Percentiles rank a stretch among this genome's conserved stretches.
Conservation (phyloP, 2,329 filamentous ascomycete species). For the Triangularia setosa region DNA sequence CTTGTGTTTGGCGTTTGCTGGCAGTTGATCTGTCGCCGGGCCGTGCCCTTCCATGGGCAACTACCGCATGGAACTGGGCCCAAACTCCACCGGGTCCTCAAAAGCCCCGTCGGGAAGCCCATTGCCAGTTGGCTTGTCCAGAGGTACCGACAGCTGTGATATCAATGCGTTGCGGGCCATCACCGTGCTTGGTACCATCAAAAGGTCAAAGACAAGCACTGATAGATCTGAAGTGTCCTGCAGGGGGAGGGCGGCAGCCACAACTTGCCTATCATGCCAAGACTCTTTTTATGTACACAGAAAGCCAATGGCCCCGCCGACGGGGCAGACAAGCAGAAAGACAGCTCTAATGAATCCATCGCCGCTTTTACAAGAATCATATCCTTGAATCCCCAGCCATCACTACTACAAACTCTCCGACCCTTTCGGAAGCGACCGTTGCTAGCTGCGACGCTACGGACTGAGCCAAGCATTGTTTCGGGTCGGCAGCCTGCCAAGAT, state of each 20-base stretch:
- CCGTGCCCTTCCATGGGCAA: neutral
- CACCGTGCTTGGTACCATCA: neutral
- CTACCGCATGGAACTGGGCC: too few relatives aligned
- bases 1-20: neutral
- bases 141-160: neutral
- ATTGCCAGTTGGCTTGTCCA: neutral
- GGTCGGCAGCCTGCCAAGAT: neutral
- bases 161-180: neutral
- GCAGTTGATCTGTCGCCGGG: neutral
- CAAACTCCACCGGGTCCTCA: neutral
- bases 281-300: neutral
- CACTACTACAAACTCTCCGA: neutral
- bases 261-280: neutral
- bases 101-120: neutral
- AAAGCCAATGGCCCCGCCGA: neutral
- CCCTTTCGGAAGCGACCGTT: neutral
- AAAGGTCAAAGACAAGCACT: neutral
- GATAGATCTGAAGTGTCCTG: too few relatives aligned
- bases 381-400: too few relatives aligned
- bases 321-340: neutral
- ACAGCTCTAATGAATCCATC: neutral
- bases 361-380: neutral
- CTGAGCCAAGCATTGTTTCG: slow-evolving; percentile 4
- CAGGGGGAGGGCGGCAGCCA: neutral
- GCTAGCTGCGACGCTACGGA: slow-evolving; percentile 4